Evolutionary conservation across 768 basidiomycete species (phyloP), one percentile per base, ranked within the genome.

Genomic region (Tylopilus balloui): DNA sequence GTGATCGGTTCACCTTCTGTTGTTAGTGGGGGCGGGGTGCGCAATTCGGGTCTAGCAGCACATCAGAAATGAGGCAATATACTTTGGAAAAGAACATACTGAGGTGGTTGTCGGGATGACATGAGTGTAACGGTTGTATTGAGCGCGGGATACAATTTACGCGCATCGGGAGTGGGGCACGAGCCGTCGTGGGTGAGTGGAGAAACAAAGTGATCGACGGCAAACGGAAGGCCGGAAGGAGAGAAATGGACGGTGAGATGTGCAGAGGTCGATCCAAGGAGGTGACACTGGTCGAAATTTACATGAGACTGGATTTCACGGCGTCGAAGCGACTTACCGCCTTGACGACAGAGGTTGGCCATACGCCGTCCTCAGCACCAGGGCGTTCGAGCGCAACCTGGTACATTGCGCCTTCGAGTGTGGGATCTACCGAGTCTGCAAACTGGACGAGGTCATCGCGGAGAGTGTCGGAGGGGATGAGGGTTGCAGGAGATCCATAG

Each of bases 141-240:
- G 13, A 62, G 57, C 38, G 71, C 59, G 52, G 68, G 62, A 63
- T 65, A 61, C 37, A 51, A 57, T 42, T 49, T 57, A 47, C 25
- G 55, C 8, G 68, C 37, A 43, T 54, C 50, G 15, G 53, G 37
- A 46, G 55, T 27, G 21, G 60, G 80, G 62, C 89, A 92, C 32
- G 79, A 66, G 49, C 86, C 88, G 59, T 86, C 76, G 60, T 77
- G 79, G n/a, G 84, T 78, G 36, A 81, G 71, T 27, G 87, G 81
- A 29, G 75, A 75, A 20, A 89, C 71, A 57, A 85, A 87, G 62
- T 89, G 86, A 61, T 88, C 83, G 45, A 90, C 59, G 38, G 83
- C 78, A 62, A 78, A 80, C n/a, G 84, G 82, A 46, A 64, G 63
- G 38, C 71, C 68, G 21, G 67, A 71, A 14, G 69, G 62, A 12